Percentiles rank a stretch among this genome's conserved stretches.
These are phyloP conservation scores for Starmera pachycereana DNA, from an alignment of 805 yeast genomes.

Conservation along the genomic window DNA sequence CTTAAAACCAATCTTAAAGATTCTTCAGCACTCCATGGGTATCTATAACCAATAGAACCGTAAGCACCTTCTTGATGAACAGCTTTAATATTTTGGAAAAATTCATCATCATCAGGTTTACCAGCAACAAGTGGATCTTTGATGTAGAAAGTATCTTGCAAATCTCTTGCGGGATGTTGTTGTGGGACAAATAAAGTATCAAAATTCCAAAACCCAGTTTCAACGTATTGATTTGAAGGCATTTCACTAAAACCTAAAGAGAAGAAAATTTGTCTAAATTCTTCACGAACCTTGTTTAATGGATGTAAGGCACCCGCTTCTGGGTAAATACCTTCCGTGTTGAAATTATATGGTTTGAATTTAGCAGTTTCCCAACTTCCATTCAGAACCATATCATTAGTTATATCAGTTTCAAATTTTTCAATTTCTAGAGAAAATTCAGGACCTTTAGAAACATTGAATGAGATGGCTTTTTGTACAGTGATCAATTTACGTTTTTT, in stretches of 20 bases:
- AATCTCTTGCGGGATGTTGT: constrained; percentile 98
- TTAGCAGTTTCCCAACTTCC: constrained; percentile 76
- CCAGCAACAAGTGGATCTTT: constrained; percentile 84
- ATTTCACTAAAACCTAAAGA: constrained; percentile 97
- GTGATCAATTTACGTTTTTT: constrained; percentile 85
- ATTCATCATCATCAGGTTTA: constrained; percentile 71
- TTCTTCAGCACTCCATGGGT: constrained; percentile 93
- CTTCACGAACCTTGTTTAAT: constrained; percentile 91
- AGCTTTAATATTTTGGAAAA: constrained; percentile 64
- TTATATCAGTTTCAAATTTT: constrained; percentile 84
- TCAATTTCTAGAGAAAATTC: constrained; percentile 76
- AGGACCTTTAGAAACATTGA: constrained; percentile 66
- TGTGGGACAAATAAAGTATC: constrained; percentile 96
- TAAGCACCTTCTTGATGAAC: constrained; percentile 87
- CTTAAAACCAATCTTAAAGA: constrained; percentile 86
- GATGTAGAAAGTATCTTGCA: constrained; percentile 96
- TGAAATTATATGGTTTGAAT: constrained; percentile 93
- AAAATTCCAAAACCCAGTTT: constrained; percentile 98
- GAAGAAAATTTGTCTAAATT: constrained; percentile 95
- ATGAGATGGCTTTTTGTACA: constrained; percentile 66
- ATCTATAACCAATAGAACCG: constrained; percentile 96
- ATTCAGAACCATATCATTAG: constrained; percentile 80
- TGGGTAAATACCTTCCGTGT: constrained; percentile 86
- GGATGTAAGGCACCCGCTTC: constrained; percentile 94
- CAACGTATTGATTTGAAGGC: constrained; percentile 98